These are phyloP conservation scores for Blepharisma stoltei DNA, from an alignment of 73 alveolate genomes.

Conservation along the genomic window DNA sequence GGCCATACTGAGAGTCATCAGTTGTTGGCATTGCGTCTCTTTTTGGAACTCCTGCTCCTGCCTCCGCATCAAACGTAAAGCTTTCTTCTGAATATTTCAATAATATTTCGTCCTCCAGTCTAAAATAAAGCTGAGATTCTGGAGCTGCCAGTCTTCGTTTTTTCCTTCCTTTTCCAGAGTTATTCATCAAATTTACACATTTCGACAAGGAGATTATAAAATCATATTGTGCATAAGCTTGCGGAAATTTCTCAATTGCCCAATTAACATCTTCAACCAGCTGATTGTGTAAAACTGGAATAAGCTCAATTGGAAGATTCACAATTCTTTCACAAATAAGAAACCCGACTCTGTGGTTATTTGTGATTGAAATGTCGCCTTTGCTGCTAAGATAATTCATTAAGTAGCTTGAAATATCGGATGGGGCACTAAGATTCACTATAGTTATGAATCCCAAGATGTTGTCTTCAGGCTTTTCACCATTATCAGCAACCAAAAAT, in stretches of 20 bases:
- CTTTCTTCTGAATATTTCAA: conserved; percentile 20
- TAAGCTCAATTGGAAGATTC: conserved; percentile 27
- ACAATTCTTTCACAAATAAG: conserved; percentile 29
- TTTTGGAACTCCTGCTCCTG: neutral
- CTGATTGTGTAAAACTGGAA: conserved; percentile 27
- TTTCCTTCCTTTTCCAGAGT: conserved; percentile 11
- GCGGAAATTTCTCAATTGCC: conserved; percentile 2
- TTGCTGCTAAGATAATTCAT: conserved; percentile 21
- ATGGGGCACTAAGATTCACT: neutral
- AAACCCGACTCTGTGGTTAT: neutral
- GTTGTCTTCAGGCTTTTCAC: conserved; percentile 22
- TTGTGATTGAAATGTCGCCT: conserved; percentile 10
- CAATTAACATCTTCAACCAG: conserved; percentile 20
- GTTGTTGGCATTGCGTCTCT: neutral
- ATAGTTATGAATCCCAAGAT: conserved; percentile 18
- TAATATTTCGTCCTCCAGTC: conserved; percentile 16
- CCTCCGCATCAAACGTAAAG: conserved; percentile 9
- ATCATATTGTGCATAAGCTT: neutral
- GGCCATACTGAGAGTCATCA: too few relatives aligned
- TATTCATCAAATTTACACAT: neutral
- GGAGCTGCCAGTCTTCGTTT: neutral
- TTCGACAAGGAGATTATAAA: neutral
- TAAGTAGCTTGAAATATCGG: neutral
- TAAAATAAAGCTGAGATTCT: neutral
- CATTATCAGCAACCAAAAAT: conserved; percentile 20